phyloP scores from a whole-genome alignment of 805 yeast genomes.

The Isabelozyma heimii region DNA sequence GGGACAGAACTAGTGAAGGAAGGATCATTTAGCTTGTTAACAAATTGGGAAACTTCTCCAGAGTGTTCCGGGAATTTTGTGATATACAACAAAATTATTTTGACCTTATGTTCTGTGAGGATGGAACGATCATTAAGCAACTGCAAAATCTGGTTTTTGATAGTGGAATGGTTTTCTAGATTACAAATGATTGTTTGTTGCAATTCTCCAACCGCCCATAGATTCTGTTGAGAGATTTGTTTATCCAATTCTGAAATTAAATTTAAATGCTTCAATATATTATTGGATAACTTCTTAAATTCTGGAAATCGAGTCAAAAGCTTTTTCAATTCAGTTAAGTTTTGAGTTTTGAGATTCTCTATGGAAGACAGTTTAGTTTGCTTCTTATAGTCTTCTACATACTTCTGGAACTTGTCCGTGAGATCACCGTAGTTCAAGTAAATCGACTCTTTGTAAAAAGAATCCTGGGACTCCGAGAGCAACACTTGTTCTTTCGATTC shows the following conservation, averaged over 20 bases:
- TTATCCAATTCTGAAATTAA: conserved; percentile 84
- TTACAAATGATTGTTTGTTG: conserved; percentile 80
- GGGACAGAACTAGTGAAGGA: conserved; percentile 27
- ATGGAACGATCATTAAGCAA: conserved; percentile 45
- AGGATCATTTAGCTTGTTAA: conserved; percentile 27
- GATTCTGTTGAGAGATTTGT: conserved; percentile 56
- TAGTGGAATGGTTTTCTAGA: conserved; percentile 29
- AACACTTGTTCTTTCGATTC: conserved; percentile 48
- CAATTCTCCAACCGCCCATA: conserved; percentile 86
- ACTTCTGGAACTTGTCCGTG: conserved; percentile 81
- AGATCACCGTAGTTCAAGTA: conserved; percentile 91
- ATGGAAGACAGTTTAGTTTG: conserved; percentile 66
- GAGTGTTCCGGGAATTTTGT: conserved; percentile 45
- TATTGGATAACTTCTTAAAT: conserved; percentile 80
- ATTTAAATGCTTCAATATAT: conserved; percentile 89
- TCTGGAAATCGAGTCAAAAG: conserved; percentile 94
- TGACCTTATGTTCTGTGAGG: conserved; percentile 58
- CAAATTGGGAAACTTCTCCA: conserved; percentile 20
- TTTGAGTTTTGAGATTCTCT: conserved; percentile 57
- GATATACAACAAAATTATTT: conserved; percentile 71
- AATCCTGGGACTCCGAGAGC: conserved; percentile 64
- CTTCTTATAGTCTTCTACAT: conserved; percentile 76
- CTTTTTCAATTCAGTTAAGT: conserved; percentile 85
- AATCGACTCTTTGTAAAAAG: conserved; percentile 77
- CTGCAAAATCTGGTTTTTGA: conserved; percentile 54